Evolutionary conservation across 2,329 filamentous ascomycete species (phyloP).

Genomic region (Eutypella sp.): DNA sequence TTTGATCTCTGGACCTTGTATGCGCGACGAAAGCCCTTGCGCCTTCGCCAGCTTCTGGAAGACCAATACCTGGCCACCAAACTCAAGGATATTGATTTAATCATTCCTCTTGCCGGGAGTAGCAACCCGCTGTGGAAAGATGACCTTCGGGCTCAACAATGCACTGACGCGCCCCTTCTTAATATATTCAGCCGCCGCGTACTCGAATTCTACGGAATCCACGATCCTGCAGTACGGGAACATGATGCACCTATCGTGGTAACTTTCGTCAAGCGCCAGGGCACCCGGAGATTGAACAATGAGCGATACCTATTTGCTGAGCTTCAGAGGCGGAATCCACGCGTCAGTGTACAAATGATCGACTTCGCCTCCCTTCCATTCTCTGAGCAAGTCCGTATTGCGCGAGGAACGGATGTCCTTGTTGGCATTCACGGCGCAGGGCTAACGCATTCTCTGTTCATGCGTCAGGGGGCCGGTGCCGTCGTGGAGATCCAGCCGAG

Average conservation of each 20-base stretch:
- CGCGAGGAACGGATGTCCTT: constrained; percentile 34
- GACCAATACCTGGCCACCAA: constrained; percentile 2
- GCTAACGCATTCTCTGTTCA: constrained; percentile 37
- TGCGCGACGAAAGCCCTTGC: constrained; percentile 24
- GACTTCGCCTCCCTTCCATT: constrained; percentile 36
- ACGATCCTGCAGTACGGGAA: constrained; percentile 1
- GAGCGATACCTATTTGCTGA: constrained; percentile 22
- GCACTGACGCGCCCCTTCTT: constrained; percentile 26
- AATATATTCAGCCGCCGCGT: constrained; percentile 28
- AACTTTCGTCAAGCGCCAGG: constrained; percentile 32
- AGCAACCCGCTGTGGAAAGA: constrained; percentile 38
- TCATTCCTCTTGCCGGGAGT: constrained; percentile 35
- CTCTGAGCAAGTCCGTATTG: constrained; percentile 29
- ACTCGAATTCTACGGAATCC: constrained; percentile 24
- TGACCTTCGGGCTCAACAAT: constrained; percentile 31
- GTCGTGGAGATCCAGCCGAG: constrained; percentile 39
- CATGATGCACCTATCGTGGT: constrained; percentile 18
- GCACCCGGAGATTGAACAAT: constrained; percentile 25
- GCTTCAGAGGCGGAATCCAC: constrained; percentile 17
- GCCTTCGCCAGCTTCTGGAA: constrained; percentile 19
- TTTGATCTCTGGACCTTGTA: constrained; percentile 34
- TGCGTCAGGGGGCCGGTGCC: constrained; percentile 25
- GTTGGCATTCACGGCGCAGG: constrained; percentile 40
- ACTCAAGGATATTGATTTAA: constrained; percentile 23
- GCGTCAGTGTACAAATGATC: constrained; percentile 26